These are phyloP conservation scores for Dentipellis sp. DNA, from an alignment of 768 basidiomycete species.

Conservation along the genomic window DNA sequence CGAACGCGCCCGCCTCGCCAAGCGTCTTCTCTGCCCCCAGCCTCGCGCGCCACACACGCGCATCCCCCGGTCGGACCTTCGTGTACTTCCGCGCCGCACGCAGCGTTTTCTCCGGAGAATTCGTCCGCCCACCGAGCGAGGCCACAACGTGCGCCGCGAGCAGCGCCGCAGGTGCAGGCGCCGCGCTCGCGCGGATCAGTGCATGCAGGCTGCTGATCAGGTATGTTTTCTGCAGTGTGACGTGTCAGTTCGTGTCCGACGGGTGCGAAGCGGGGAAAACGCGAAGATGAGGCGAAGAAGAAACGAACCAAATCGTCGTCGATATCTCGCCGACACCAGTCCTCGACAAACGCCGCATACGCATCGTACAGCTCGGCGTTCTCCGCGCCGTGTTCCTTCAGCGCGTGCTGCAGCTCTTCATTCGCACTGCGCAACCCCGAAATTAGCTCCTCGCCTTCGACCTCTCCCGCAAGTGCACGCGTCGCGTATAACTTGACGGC, in stretches of 20 bases:
- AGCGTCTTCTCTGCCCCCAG: conserved; percentile 33
- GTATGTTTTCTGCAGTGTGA: conserved; percentile 39
- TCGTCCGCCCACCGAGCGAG: conserved; percentile 13
- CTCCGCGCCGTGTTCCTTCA: conserved; percentile 13
- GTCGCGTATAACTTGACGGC: conserved; percentile 33
- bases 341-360: conserved; percentile 36
- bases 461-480: conserved; percentile 19
- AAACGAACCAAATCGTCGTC: conserved; percentile 23
- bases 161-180: conserved; percentile 17
- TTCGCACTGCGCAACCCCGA: conserved; percentile 43
- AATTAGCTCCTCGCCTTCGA: conserved; percentile 42
- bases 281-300: neutral
- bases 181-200: conserved; percentile 11
- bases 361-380: conserved; percentile 23
- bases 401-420: conserved; percentile 35
- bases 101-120: conserved; percentile 24
- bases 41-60: conserved; percentile 44
- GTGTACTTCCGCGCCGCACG: conserved; percentile 40
- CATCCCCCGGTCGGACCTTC: conserved; percentile 23
- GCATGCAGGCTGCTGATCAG: conserved; percentile 36
- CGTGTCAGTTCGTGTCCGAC: neutral
- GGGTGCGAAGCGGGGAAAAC: neutral
- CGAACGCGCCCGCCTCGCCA: conserved; percentile 18
- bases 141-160: conserved; percentile 27
- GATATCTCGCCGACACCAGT: conserved; percentile 32